Evolutionary conservation across 805 yeast species (phyloP), one percentile per base, ranked within the genome.

Genomic region (Starmerella bombi): DNA sequence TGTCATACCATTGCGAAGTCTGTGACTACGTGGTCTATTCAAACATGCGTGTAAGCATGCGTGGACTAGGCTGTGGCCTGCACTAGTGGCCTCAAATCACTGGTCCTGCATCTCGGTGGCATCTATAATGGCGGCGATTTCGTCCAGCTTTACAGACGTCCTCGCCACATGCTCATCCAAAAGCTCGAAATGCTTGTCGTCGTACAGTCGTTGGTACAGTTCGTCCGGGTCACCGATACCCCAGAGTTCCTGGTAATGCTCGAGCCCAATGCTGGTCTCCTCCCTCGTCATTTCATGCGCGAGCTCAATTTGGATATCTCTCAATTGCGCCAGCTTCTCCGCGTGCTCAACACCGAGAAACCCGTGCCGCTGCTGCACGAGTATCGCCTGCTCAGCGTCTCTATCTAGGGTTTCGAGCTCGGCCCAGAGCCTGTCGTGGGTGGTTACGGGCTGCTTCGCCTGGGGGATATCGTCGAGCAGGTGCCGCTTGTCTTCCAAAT

Each of bases 381-480:
- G 49, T n/a, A 47, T 52, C 2, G 82, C 74, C 64, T 78, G 66
- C 38, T 65, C 66, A 42, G 71, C 70, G 6, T 84, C 91, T 48
- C 82, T 93, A 48, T 83, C 86, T 46, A 88, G 65, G 0, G 81
- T 78, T 52, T 81, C 94, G 37, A 85, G 76, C 50, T 83, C 93
- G 5, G 88, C 77, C 93, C 94, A 86, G 34, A 82, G 65, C 52
- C 71, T 69, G 59, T 82, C 94, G 60, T 77, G 85, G 45, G 72
- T 64, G 40, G 80, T 76, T 17, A 73, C 76, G 36, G 67, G 64
- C 6, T 84, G 82, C 37, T 64, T 60, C 0, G 75, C 71, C 3
- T 72, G 62, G 8, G 76, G 71, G 3, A 75, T 58, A 46, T 64
- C 64, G 53, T 77, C 82, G 15, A 59, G 28, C 2, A 43, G 25